A percentile compares a stretch with the other conserved stretches of the same genome.
These are phyloP conservation scores for Cicer chorassanicum DNA, from an alignment of 306 rosid species.

Conservation along the genomic window DNA sequence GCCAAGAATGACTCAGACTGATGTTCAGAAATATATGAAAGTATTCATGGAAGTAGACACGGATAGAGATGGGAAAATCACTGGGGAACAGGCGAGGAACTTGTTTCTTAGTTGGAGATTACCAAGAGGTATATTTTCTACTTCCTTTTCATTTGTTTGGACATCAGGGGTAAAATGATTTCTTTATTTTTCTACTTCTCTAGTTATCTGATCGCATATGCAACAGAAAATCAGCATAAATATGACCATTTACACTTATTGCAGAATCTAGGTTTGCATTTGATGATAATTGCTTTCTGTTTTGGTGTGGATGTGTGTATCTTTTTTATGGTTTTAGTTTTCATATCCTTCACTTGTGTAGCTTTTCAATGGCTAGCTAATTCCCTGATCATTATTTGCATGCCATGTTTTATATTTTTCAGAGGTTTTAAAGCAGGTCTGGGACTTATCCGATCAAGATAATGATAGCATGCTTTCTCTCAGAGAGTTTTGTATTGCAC, in stretches of 20 bases:
- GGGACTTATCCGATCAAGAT: slow-evolving; percentile 99
- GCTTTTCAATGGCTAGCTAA: slow-evolving; percentile 40
- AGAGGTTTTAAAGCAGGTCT: slow-evolving; percentile 97
- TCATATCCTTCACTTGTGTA: neutral
- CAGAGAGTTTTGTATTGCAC: slow-evolving; percentile 91
- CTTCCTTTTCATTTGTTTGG: slow-evolving; percentile 38
- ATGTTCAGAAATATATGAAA: slow-evolving; percentile 86
- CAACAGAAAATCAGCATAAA: neutral
- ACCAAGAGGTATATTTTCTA: slow-evolving; percentile 77
- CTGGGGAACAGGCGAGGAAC: slow-evolving; percentile 92
- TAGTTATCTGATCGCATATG: neutral
- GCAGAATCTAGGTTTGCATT: slow-evolving; percentile 32
- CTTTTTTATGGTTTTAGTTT: slow-evolving; percentile 25
- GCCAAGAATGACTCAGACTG: slow-evolving; percentile 87
- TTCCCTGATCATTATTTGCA: slow-evolving; percentile 50
- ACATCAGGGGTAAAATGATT: slow-evolving; percentile 14
- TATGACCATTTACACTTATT: neutral
- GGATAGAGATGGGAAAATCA: slow-evolving; percentile 95
- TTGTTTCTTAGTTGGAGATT: slow-evolving; percentile 93
- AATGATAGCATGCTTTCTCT: slow-evolving; percentile 98
- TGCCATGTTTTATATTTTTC: slow-evolving; percentile 60
- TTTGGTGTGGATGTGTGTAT: neutral
- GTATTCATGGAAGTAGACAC: slow-evolving; percentile 92
- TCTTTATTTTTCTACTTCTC: slow-evolving; percentile 30
- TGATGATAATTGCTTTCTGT: slow-evolving; percentile 4